Conservation (phyloP, 345 rosid species). For the Hypericum androsaemum region DNA sequence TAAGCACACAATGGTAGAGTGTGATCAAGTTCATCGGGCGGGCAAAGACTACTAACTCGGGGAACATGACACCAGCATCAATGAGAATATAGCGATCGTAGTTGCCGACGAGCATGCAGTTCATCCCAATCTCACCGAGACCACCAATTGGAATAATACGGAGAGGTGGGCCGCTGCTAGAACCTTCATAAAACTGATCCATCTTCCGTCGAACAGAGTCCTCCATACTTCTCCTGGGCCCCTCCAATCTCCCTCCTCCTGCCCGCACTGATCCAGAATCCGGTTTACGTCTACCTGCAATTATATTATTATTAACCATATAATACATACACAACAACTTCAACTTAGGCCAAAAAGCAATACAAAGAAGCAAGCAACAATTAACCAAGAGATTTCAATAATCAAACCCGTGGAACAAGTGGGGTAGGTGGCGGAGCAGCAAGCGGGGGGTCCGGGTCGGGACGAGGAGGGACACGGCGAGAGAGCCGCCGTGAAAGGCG, state of each 20-base stretch:
- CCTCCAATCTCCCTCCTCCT: constrained; percentile 57
- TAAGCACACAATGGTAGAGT: neutral
- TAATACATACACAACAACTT: too few relatives aligned
- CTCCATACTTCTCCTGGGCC: constrained; percentile 85
- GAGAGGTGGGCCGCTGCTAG: constrained; percentile 76
- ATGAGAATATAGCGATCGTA: constrained; percentile 84
- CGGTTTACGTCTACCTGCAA: constrained; percentile 37
- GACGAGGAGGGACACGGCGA: too few relatives aligned
- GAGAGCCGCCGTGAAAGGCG: too few relatives aligned
- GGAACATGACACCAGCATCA: constrained; percentile 97
- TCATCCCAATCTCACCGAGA: constrained; percentile 98
- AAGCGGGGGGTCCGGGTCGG: too few relatives aligned
- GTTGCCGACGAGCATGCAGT: constrained; percentile 98
- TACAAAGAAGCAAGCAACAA: too few relatives aligned
- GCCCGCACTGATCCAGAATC: constrained; percentile 31
- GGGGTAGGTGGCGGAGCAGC: too few relatives aligned
- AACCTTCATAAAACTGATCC: constrained; percentile 94
- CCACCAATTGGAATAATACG: constrained; percentile 97
- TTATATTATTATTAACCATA: too few relatives aligned
- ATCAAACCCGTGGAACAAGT: too few relatives aligned
- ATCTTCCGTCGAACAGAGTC: constrained; percentile 91
- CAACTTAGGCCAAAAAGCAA: too few relatives aligned
- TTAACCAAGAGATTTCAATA: too few relatives aligned
- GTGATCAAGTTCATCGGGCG: too few relatives aligned
- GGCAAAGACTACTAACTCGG: constrained; percentile 81